These are phyloP conservation scores for Vaucheria bursata DNA, from an alignment of 352 stramenopile species.

Conservation along the genomic window DNA sequence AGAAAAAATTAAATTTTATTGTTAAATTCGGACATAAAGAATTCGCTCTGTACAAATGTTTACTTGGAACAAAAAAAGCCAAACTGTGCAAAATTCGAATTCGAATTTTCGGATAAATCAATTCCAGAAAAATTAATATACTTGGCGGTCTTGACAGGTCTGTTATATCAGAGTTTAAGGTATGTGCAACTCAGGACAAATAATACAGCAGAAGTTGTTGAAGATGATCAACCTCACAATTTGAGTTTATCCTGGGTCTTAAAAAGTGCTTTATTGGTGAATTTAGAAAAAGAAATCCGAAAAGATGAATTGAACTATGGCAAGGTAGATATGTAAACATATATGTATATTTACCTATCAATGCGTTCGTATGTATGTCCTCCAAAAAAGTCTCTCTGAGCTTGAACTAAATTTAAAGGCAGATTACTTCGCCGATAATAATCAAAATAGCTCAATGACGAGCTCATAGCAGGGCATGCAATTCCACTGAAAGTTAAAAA, in stretches of 20 bases:
- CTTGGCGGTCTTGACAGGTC: not conserved
- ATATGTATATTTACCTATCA: constrained; percentile 55
- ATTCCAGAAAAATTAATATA: not conserved
- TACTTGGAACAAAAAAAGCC: no score
- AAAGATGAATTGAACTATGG: constrained; percentile 32
- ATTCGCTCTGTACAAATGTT: no score
- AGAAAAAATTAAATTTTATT: no score
- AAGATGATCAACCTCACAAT: not conserved
- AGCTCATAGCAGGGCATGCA: constrained; percentile 73
- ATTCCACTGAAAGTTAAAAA: constrained; percentile 31
- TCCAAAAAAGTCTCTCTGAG: constrained; percentile 99
- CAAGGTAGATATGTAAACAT: not conserved
- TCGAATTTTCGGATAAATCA: no score
- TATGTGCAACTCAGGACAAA: not conserved
- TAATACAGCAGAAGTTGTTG: not conserved
- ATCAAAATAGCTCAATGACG: constrained; percentile 95
- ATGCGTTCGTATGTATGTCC: constrained; percentile 94
- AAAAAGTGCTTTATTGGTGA: not conserved
- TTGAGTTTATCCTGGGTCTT: not conserved
- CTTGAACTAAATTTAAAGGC: constrained; percentile 83
- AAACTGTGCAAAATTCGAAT: no score
- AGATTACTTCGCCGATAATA: constrained; percentile 86
- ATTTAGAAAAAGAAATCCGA: constrained; percentile 34
- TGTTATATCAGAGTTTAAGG: not conserved
- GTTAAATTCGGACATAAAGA: no score